Base-by-base conservation (phyloP, 2,329 filamentous ascomycete species). In the Sphaceloma murrayae region DNA sequence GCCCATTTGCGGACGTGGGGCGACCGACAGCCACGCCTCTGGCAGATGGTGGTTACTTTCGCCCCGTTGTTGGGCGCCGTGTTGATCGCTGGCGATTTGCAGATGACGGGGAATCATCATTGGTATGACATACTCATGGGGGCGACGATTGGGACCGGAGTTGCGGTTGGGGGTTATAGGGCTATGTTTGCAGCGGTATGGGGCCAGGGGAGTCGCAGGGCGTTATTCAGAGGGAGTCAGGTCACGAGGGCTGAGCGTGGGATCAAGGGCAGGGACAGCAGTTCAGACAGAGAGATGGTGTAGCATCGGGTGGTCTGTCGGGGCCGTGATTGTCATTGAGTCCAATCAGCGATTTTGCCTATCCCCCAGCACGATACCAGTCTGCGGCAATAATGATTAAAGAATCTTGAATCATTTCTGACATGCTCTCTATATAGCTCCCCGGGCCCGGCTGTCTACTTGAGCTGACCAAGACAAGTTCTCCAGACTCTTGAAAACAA, bases 1-100 rank as follows among this genome's bases (percentile, higher is more conserved):
- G 82, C 79, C 36, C 86, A 86, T 66, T 70, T 87, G 52, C 86
- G 85, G 68, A 73, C 85, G 46, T 85, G 78, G 53, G 66, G 74
- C 50, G 80, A 84, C 66, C 80, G 82, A 58, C 81, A 85, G 56
- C 75, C 82, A 0, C 68, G 77, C 9, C 77, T 84, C 71, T 85
- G 81, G 82, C 85, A 85, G 63, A 62, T 85, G 9, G 66, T 81
- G 22, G 72, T 68, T 11, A 65, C 77, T 17, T 82, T 80, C 54
- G 70, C 75, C 0, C 82, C 82, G 0, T 62, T 86, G 2, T 73
- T 86, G 0, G 78, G 76, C 2, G 81, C 81, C 0, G 69, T 68
- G 2, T 65, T 86, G 2, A 83, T 86, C 32, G 80, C 73, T 1
- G 80, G 80, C 4, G 74, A 78, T 0, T 63, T 85, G 7, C 83